These are phyloP conservation scores for Verticillium longisporum DNA, from an alignment of 2,329 filamentous ascomycete genomes.

Conservation along the genomic window DNA sequence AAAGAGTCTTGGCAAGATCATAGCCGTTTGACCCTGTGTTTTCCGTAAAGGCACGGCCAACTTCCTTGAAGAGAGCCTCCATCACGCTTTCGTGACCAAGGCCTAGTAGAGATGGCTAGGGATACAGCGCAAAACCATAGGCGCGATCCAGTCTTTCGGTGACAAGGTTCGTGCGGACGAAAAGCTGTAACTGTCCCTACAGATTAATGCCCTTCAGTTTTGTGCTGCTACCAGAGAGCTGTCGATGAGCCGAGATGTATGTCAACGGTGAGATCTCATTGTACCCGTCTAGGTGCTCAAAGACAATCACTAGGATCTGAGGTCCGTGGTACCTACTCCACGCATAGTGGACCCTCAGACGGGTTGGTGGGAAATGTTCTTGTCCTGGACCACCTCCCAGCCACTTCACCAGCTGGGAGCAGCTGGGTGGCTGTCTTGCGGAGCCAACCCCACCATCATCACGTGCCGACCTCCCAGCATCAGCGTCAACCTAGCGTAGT, in stretches of 20 bases:
- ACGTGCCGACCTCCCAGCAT: not conserved
- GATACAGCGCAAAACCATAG: not conserved
- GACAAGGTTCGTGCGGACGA: not conserved
- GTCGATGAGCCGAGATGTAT: not conserved
- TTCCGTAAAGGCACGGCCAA: slow-evolving; percentile 64
- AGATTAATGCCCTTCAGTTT: too few species aligned
- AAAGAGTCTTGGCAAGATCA: slow-evolving; percentile 66
- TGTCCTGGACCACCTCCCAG: too few species aligned
- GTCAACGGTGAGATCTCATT: not conserved
- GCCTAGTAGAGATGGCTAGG: too few species aligned
- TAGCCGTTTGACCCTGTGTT: slow-evolving; percentile 61
- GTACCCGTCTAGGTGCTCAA: not conserved
- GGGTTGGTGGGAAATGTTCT: not conserved
- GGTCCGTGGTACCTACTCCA: not conserved
- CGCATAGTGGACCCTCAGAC: not conserved
- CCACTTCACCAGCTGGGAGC: not conserved
- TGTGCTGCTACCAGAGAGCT: too few species aligned
- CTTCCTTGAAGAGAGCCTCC: slow-evolving; percentile 68
- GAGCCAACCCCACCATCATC: not conserved
- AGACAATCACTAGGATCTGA: too few species aligned
- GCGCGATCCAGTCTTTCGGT: not conserved
- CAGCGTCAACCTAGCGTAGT: not conserved
- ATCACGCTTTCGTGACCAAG: slow-evolving; percentile 37
- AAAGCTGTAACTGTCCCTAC: not conserved
- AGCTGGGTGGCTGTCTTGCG: not conserved